Conservation (phyloP, 2,329 filamentous ascomycete species). For the Chaetomiaceae sp. region DNA sequence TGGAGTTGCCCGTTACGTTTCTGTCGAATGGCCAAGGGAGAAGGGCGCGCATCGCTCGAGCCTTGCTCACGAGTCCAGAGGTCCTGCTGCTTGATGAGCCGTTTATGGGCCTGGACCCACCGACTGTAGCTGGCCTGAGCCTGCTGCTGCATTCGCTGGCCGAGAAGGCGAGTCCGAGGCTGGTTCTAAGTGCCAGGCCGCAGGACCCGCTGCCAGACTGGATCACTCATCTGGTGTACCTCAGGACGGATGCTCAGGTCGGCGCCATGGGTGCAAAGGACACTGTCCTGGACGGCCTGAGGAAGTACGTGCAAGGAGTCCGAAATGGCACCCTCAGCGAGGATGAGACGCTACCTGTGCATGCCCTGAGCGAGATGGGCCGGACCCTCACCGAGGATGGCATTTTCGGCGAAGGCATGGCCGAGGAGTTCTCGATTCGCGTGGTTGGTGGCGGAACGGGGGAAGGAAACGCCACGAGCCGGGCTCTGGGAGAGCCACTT, state of each 20-base stretch:
- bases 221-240: conserved; percentile 76
- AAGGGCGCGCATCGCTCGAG: conserved; percentile 80
- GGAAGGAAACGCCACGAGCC: not conserved
- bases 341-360: conserved; percentile 43
- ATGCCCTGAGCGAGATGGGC: conserved; percentile 45
- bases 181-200: conserved; percentile 72
- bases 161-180: conserved; percentile 57
- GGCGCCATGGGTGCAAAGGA: conserved; percentile 59
- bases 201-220: conserved; percentile 85
- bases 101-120: conserved; percentile 92
- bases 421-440: conserved; percentile 24
- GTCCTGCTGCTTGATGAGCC: conserved; percentile 85
- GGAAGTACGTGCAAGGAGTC: conserved; percentile 42
- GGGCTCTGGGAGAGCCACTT: conserved; percentile 55
- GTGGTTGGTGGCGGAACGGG: conserved; percentile 1
- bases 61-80: conserved; percentile 71
- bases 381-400: conserved; percentile 38
- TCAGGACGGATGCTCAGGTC: conserved; percentile 62
- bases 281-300: conserved; percentile 51
- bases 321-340: conserved; percentile 38
- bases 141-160: conserved; percentile 64
- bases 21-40: conserved; percentile 91
- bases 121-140: conserved; percentile 66
- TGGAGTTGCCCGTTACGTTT: conserved; percentile 79
- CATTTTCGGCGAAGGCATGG: conserved; percentile 33